phyloP scores from a whole-genome alignment of 805 yeast species.

The Pichia kluyveri region DNA sequence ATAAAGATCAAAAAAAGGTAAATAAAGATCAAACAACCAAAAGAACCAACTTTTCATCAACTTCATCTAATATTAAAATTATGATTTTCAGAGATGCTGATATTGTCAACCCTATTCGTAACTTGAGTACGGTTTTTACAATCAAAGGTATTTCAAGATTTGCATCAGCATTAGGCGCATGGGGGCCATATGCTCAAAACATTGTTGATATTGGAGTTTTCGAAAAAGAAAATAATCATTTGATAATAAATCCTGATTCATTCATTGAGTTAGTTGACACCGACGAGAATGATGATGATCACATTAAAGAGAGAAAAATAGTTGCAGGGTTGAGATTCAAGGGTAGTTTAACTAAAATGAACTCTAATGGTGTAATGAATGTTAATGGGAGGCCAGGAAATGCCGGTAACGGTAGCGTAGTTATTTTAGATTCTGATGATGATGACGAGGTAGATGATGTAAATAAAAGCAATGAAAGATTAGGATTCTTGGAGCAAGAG shows the following conservation, averaged over 20 bases:
- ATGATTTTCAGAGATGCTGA: conserved; percentile 7
- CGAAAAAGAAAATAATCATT: conserved; percentile 34
- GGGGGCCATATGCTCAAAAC: conserved; percentile 68
- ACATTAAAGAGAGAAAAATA: conserved; percentile 21
- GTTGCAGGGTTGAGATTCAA: conserved; percentile 54
- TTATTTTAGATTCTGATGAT: neutral
- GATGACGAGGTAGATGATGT: conserved; percentile 9
- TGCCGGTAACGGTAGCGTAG: neutral
- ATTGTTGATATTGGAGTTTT: conserved; percentile 59
- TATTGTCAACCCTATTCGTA: conserved; percentile 26
- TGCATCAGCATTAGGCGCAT: conserved; percentile 55
- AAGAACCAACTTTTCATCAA: neutral
- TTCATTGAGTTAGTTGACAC: conserved; percentile 13
- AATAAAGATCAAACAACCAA: neutral
- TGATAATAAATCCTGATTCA: conserved; percentile 22
- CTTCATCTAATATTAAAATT: neutral
- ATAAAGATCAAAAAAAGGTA: no score
- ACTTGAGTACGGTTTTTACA: conserved; percentile 48
- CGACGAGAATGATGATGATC: conserved; percentile 3
- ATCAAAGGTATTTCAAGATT: conserved; percentile 56
- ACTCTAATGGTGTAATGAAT: neutral
- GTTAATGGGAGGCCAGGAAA: neutral
- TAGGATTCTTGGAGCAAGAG: conserved; percentile 5
- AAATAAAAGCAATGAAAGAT: neutral
- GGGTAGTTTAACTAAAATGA: conserved; percentile 41